phyloP scores from a whole-genome alignment of 176 grass and related monocot genomes.

The Triticum turgidum region DNA sequence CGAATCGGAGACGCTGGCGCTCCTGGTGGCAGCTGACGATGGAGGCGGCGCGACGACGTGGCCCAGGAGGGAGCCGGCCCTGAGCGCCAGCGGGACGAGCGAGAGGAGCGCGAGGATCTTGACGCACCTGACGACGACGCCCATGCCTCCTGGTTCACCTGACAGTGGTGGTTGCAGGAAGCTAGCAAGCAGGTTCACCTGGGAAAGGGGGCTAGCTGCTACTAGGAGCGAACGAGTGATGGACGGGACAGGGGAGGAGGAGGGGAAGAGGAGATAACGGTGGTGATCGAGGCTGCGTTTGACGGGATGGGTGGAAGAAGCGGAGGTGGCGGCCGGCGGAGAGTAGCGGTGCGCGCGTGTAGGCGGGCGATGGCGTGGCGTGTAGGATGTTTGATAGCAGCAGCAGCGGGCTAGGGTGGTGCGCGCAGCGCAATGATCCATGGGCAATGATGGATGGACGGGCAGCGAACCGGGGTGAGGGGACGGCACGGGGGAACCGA shows the following conservation, averaged over 20 bases:
- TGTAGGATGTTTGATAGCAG: neutral
- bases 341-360: neutral
- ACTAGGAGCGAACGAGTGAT: neutral
- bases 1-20: neutral
- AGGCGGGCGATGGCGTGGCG: neutral
- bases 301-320: neutral
- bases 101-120: conserved; percentile 44
- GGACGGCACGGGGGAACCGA: neutral
- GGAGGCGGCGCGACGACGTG: neutral
- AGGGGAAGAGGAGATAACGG: conserved; percentile 1
- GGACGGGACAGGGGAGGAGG: neutral
- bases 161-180: neutral
- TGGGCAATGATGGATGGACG: conserved; percentile 27
- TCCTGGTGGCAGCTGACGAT: neutral
- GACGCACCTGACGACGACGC: conserved; percentile 30
- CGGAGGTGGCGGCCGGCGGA: neutral
- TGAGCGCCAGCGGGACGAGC: conserved; percentile 36
- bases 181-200: neutral
- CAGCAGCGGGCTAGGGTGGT: neutral
- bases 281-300: neutral
- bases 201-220: neutral
- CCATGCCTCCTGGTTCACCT: neutral
- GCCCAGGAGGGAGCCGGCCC: conserved; percentile 32
- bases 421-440: conserved; percentile 27
- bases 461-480: neutral